Evolutionary conservation across 129 eudicot species (phyloP), one percentile per base, ranked within the genome.

Genomic region (Tagetes patula): DNA sequence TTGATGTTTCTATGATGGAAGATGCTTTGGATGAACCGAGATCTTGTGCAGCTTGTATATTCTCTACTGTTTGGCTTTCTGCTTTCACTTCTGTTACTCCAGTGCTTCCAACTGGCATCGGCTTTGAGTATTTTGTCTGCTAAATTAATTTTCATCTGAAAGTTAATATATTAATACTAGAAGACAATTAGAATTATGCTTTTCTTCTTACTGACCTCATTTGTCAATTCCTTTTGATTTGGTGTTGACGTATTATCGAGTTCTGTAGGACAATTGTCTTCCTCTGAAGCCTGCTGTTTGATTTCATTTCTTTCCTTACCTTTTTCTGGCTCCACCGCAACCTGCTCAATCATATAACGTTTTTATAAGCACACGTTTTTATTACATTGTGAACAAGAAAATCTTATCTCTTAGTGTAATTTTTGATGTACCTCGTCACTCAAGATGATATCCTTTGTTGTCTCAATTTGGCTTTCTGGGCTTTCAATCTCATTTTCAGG

Each of bases 131-230:
- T 6, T 34, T 56, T 42, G 55, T 66, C 80, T 67, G 74, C 65
- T 41, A 76, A 58, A 14, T 54, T 67, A 54, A 9, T 55, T 56
- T 33, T 67, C 13, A n/a, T 76, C 27, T 55, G n/a, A 59, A 33
- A 59, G 33, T 59, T 67, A 55, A 14, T 41, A 76, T 54, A 43
- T 34, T 45, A 40, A 76, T 43, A 42, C 36, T 7, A 36, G 31
- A 33, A 41, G 34, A 14, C 39, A n/a, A 31, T n/a, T 54, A 12
- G 10, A 4, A 42, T 66, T 54, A 13, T 67, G 45, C 33, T 20
- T 53, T 67, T 3, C 68, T 67, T 68, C 59, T 54, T 54, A 76
- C 62, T 58, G 63, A 77, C 81, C 71, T 77, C 71, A 61, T 77
- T 63, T 41, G 13, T 46, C 32, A 69, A 60, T 37, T 77, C 75